Percentiles rank a stretch among this genome's conserved stretches.
Evolutionary conservation across 2,329 filamentous ascomycete species (phyloP).

Genomic region (Aulographum hederae): DNA sequence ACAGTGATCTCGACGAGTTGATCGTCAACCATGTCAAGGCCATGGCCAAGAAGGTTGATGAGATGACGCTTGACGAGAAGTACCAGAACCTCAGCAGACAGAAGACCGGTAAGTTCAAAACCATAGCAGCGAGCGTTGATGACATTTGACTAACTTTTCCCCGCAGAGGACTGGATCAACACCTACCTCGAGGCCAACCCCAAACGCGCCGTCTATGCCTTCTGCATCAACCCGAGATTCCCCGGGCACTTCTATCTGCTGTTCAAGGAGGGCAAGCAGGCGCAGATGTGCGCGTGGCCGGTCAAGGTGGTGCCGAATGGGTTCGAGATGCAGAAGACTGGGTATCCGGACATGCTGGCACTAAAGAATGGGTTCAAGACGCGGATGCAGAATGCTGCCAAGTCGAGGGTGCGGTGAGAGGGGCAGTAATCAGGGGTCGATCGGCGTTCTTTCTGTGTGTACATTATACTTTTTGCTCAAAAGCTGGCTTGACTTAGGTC

Average conservation of each 20-base stretch:
- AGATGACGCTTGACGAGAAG: slow-evolving; percentile 89
- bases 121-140: slow-evolving; percentile 4
- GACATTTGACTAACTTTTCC: slow-evolving; percentile 2
- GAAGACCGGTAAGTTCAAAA: slow-evolving; percentile 60
- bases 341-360: slow-evolving; percentile 87
- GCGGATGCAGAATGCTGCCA: too few relatives aligned
- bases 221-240: slow-evolving; percentile 83
- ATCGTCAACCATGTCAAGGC: slow-evolving; percentile 95
- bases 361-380: slow-evolving; percentile 96
- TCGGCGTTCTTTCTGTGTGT: too few relatives aligned
- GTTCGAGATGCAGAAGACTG: slow-evolving; percentile 74
- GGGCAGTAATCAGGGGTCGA: too few relatives aligned
- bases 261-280: slow-evolving; percentile 74
- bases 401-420: too few relatives aligned
- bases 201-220: slow-evolving; percentile 80
- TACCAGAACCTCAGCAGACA: slow-evolving; percentile 66
- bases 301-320: slow-evolving; percentile 87
- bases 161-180: slow-evolving; percentile 76
- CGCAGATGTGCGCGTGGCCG: slow-evolving; percentile 57
- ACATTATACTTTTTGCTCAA: too few relatives aligned
- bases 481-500: too few relatives aligned
- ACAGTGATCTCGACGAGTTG: slow-evolving; percentile 90
- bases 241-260: slow-evolving; percentile 91
- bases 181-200: slow-evolving; percentile 96
- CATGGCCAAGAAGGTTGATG: slow-evolving; percentile 94